Base-by-base conservation (phyloP, 176 grass and related monocot genomes). In the Musa acuminata region DNA sequence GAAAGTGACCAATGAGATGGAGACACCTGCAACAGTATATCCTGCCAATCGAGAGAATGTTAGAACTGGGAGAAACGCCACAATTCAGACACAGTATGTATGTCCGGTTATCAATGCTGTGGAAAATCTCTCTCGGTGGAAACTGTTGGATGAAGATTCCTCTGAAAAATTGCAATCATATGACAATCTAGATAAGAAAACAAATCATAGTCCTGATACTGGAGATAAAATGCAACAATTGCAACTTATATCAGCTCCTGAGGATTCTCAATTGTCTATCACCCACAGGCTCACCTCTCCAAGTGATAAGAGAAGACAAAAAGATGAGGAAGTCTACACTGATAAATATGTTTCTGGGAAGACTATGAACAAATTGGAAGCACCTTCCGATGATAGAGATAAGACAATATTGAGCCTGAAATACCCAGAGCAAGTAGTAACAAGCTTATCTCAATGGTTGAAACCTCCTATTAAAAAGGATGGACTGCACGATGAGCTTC, bases 391-490 rank as follows among this genome's bases (percentile, higher is more conserved):
- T 53, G 83, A 16, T 51, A 80, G 77, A 80, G 84, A 86, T 67
- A 86, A 75, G 70, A 53, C 75, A 79, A 19, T 82, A 17, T 72
- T 65, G 19, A 78, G 73, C 49, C 65, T 29, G 50, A 48, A 72
- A 24, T 73, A 72, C 82, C 65, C 75, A 72, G 87, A 94, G 53
- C 14, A 79, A 11, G 75, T 77, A 21, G 68, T 92, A 14, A 69
- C 86, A 87, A 91, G 88, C 52, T 88, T 99, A 62, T 84, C 86
- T 27, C 72, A 87, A 20, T 99, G 95, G 95, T 79, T 94, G 67
- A 91, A 87, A 62, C 90, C 95, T 72, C 83, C 88, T 82, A 87
- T 81, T 66, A 74, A 77, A 35, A 87, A 78, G 53, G 82, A 87
- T 51, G 10, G 21, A 23, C 51, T 73, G 21, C 69, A 7, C 1